Base-by-base conservation (phyloP, 805 yeast genomes). In the Jamesozyma gamospora region DNA sequence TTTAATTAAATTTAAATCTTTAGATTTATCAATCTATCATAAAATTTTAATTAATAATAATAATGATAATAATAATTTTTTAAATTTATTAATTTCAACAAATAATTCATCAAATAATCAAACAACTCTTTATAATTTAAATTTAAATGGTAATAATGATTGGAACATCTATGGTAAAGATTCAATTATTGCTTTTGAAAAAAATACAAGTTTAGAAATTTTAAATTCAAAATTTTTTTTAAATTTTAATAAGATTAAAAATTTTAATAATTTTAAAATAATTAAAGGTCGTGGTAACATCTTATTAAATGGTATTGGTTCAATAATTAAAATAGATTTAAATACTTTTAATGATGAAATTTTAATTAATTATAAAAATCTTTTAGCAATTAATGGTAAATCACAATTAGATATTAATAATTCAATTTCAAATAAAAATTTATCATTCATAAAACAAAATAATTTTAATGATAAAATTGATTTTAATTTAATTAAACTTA, bases 211-310 rank as follows among this genome's bases (percentile, higher is more conserved):
- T 39, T 43, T 58, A 15, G 40, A 47, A 9, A 28, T 56, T 34
- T 17, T 15, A 7, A 32, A 39, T 25, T 39, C 39, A 19, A 19
- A 29, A 6, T 12, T 32, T 9, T 15, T 17, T 10, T 21, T 28
- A n/a, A 32, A 33, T 11, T 48, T 49, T 24, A 49, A 51, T 18
- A 41, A 47, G 18, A 32, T 33, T 27, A 25, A 28, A 25, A 39
- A 42, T 17, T 18, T 18, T 29, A 30, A 49, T 32, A n/a, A 21
- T 21, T 57, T 48, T 36, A 46, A 45, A 18, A 47, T 48, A 5
- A 13, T 56, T 4, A 52, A 49, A 36, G 65, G 65, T 9, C 50
- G 63, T 26, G 65, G 65, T 12, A 56, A 53, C 36, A 48, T 57
- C 2, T 41, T 53, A 7, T 9, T 41, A 3, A 36, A 32, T 28